Evolutionary conservation across 805 yeast species (phyloP).

Genomic region (Blastobotrys parvus): DNA sequence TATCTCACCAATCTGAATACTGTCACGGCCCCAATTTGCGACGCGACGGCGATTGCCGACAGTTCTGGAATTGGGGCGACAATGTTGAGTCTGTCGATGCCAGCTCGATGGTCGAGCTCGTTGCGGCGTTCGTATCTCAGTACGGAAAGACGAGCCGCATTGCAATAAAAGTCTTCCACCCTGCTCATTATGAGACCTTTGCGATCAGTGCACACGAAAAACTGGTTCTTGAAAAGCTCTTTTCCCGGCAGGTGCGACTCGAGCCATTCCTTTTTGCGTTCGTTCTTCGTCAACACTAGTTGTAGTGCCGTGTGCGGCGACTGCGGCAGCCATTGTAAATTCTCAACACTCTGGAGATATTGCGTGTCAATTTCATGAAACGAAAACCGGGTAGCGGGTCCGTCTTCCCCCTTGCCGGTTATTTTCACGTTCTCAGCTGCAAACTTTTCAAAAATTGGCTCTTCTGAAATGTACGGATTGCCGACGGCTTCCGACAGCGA

Average conservation of each 20-base stretch:
- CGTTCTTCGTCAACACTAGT: too few relatives aligned
- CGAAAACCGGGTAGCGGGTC: conserved; percentile 16
- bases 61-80: conserved; percentile 33
- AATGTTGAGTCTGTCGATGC: conserved; percentile 26
- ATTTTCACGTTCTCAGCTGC: conserved; percentile 6
- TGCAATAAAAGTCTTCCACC: conserved; percentile 39
- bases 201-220: conserved; percentile 39
- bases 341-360: too few relatives aligned
- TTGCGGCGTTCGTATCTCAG: too few relatives aligned
- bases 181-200: conserved; percentile 38
- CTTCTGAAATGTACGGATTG: conserved; percentile 33
- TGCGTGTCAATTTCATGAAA: conserved; percentile 14
- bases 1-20: conserved; percentile 36
- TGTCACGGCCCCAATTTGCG: conserved; percentile 38
- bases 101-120: too few relatives aligned
- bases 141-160: conserved; percentile 32
- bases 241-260: too few relatives aligned
- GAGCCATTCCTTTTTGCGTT: too few relatives aligned
- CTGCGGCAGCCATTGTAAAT: too few relatives aligned
- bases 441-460: conserved; percentile 12
- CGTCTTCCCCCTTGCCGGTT: neutral
- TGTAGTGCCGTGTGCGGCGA: too few relatives aligned
- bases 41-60: conserved; percentile 34
- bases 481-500: conserved; percentile 43
- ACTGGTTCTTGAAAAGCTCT: conserved; percentile 25